These are phyloP conservation scores for Clitocybe nebularis DNA, from an alignment of 1,284 basidiomycete species.

Conservation along the genomic window DNA sequence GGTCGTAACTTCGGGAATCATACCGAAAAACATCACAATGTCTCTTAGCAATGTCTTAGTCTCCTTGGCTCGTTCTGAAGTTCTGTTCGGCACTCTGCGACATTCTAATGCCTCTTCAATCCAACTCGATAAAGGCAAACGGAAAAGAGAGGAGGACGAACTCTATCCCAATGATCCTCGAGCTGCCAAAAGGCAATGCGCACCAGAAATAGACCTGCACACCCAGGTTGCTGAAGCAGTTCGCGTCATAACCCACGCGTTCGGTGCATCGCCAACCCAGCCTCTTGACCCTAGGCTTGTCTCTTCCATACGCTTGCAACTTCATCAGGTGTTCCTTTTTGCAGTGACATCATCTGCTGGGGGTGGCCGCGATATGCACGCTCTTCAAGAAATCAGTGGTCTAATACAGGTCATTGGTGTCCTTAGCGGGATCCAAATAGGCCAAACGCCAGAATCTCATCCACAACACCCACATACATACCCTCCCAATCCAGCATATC, in stretches of 20 bases:
- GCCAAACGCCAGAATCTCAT: constrained; percentile 36
- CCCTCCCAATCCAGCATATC: constrained; percentile 23
- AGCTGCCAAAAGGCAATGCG: constrained; percentile 42
- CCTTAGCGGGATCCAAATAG: constrained; percentile 68
- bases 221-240: constrained; percentile 54
- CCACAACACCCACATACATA: constrained; percentile 20
- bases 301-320: constrained; percentile 58
- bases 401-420: constrained; percentile 76
- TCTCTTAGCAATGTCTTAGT: constrained; percentile 57
- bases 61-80: constrained; percentile 57
- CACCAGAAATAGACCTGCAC: constrained; percentile 40
- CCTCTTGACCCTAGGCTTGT: constrained; percentile 52
- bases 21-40: constrained; percentile 49
- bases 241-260: constrained; percentile 44
- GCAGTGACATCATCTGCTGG: constrained; percentile 61
- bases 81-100: constrained; percentile 58
- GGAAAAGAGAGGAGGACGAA: constrained; percentile 60
- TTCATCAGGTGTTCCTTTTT: constrained; percentile 74
- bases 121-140: constrained; percentile 60
- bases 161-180: constrained; percentile 26
- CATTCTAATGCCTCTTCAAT: constrained; percentile 56
- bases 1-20: constrained; percentile 41
- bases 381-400: constrained; percentile 67
- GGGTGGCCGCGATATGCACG: constrained; percentile 47
- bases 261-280: constrained; percentile 37